Conservation (phyloP, 2,329 filamentous ascomycete species). For the Arthrinium puccinioides region DNA sequence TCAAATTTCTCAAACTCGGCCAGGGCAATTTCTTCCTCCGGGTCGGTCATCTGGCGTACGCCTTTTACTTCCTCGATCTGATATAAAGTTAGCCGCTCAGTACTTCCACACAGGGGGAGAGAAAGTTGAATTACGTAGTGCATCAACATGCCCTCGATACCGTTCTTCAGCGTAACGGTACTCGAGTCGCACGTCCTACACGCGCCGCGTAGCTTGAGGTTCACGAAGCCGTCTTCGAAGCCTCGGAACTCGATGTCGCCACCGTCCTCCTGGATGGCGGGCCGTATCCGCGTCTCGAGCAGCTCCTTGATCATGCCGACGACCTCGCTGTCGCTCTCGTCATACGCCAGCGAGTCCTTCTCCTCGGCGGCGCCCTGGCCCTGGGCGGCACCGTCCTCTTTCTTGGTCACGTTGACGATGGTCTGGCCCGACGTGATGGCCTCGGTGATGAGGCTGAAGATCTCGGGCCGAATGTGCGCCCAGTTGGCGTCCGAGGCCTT, state of each 20-base stretch:
- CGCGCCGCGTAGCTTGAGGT: slow-evolving; percentile 81
- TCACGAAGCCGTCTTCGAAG: slow-evolving; percentile 79
- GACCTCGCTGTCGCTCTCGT: slow-evolving; percentile 88
- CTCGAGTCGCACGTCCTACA: slow-evolving; percentile 96
- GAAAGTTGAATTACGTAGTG: slow-evolving; percentile 62
- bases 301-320: slow-evolving; percentile 99
- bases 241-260: slow-evolving; percentile 95
- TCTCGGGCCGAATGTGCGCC: slow-evolving; percentile 91
- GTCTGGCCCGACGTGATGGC: slow-evolving; percentile 76
- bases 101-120: background rate
- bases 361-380: slow-evolving; percentile 42
- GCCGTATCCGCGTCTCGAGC: slow-evolving; percentile 87
- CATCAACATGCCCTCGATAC: slow-evolving; percentile 98
- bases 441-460: slow-evolving; percentile 93
- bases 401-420: slow-evolving; percentile 65
- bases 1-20: slow-evolving; percentile 92
- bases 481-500: slow-evolving; percentile 84
- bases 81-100: slow-evolving; percentile 22
- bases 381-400: slow-evolving; percentile 37
- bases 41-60: slow-evolving; percentile 82
- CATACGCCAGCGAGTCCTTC: slow-evolving; percentile 70
- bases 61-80: slow-evolving; percentile 89
- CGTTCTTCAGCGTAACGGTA: slow-evolving; percentile 93
- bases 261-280: slow-evolving; percentile 94
- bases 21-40: slow-evolving; percentile 83